These are phyloP conservation scores for Nannizziopsis barbatae DNA, from an alignment of 2,329 filamentous ascomycete genomes.

Conservation along the genomic window DNA sequence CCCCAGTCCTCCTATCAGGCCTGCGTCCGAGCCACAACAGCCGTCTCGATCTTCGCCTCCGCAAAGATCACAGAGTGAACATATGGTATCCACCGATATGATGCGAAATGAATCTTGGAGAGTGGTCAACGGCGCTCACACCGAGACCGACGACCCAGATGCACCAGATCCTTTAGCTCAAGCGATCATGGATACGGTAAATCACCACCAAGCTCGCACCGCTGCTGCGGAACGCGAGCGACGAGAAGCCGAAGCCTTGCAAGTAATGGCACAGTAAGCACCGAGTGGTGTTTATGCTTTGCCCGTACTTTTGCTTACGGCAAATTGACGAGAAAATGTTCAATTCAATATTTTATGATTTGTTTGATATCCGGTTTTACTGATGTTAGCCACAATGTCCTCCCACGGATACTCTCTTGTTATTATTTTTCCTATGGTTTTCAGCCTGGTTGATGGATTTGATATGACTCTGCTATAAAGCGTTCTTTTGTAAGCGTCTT, in stretches of 20 bases:
- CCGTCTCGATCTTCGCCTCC: slow-evolving; percentile 22
- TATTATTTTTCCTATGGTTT: no score
- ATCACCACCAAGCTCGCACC: slow-evolving; percentile 27
- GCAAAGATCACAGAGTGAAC: slow-evolving; percentile 31
- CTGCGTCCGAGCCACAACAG: slow-evolving; percentile 18
- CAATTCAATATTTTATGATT: no score
- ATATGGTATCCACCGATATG: slow-evolving; percentile 16
- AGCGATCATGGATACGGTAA: slow-evolving; percentile 34
- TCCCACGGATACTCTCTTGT: no score
- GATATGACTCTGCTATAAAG: no score
- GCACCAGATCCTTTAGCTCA: slow-evolving; percentile 33
- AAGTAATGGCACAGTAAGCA: slow-evolving; percentile 2
- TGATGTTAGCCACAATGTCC: no score
- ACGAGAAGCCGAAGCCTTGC: slow-evolving; percentile 8
- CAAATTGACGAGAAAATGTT: not conserved
- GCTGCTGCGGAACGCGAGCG: slow-evolving; percentile 20
- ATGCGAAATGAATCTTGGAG: slow-evolving; percentile 2
- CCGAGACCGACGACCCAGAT: slow-evolving; percentile 23
- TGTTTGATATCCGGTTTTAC: no score
- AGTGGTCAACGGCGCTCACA: slow-evolving; percentile 13
- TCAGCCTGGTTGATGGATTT: no score
- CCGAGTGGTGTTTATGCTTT: not conserved
- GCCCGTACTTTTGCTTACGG: not conserved
- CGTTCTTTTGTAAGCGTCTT: no score
- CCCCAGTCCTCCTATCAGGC: slow-evolving; percentile 10